Conservation (phyloP, 768 basidiomycete species). For the Cystofilobasidium ferigula region DNA sequence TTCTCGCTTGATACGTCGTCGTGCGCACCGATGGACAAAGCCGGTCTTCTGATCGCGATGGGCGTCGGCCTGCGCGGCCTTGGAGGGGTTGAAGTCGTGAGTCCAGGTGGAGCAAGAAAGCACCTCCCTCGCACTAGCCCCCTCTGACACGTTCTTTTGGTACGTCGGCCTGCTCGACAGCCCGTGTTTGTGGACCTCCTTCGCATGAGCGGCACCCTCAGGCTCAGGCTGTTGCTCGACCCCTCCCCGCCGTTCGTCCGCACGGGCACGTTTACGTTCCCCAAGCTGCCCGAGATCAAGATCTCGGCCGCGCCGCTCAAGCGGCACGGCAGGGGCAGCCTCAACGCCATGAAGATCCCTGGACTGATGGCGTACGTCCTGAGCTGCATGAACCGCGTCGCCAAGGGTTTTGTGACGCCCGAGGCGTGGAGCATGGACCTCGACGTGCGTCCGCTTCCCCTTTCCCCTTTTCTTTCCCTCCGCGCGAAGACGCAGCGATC, state of each 20-base stretch:
- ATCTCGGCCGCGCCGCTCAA: conserved; percentile 38
- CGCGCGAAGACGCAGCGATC: no score
- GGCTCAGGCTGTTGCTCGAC: conserved; percentile 35
- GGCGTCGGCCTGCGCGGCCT: conserved; percentile 37
- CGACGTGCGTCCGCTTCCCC: conserved; percentile 27
- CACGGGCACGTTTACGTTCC: conserved; percentile 35
- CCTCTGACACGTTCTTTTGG: no score
- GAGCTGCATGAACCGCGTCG: conserved; percentile 33
- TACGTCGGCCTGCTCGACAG: no score
- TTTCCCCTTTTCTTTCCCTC: no score
- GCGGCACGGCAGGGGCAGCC: conserved; percentile 26
- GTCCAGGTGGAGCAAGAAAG: no score
- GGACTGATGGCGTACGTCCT: conserved; percentile 34
- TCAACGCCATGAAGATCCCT: conserved; percentile 38
- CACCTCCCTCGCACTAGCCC: no score
- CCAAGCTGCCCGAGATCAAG: conserved; percentile 36
- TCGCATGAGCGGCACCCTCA: no score
- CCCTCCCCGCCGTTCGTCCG: conserved; percentile 38
- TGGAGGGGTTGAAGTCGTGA: conserved; percentile 34
- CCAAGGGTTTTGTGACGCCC: conserved; percentile 36
- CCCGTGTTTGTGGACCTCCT: not conserved
- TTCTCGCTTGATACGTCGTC: conserved; percentile 32
- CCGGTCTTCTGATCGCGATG: conserved; percentile 30
- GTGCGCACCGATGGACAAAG: conserved; percentile 18
- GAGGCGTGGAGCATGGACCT: conserved; percentile 37